Conservation (phyloP, 495 filamentous ascomycete species). For the Xylaria intraflava region DNA sequence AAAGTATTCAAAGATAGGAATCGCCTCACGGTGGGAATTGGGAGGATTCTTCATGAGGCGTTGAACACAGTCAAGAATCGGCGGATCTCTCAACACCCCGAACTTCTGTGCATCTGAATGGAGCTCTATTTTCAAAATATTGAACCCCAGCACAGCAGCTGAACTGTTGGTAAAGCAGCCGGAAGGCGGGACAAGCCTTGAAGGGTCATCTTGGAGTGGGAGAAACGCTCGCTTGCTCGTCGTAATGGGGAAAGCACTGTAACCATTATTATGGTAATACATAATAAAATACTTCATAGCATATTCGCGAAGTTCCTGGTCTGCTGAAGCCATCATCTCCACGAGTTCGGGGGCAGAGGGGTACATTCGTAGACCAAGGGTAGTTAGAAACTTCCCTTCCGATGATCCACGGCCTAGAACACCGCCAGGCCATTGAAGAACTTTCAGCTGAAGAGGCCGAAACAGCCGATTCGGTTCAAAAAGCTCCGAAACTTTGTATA, state of each 20-base stretch:
- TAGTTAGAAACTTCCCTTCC: slow-evolving; percentile 66
- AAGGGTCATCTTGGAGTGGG: slow-evolving; percentile 59
- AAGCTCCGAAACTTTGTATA: slow-evolving; percentile 76
- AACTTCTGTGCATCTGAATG: slow-evolving; percentile 72
- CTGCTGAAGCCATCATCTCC: slow-evolving; percentile 62
- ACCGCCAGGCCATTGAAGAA: slow-evolving; percentile 78
- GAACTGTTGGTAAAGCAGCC: slow-evolving; percentile 77
- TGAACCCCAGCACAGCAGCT: slow-evolving; percentile 69
- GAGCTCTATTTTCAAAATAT: slow-evolving; percentile 65
- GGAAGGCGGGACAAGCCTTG: slow-evolving; percentile 58
- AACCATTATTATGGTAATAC: slow-evolving; percentile 70
- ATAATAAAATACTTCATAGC: slow-evolving; percentile 77
- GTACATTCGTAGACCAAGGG: slow-evolving; percentile 61
- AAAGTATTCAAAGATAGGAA: slow-evolving; percentile 72
- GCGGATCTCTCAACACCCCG: slow-evolving; percentile 73
- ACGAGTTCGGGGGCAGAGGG: slow-evolving; percentile 67
- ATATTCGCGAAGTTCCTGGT: slow-evolving; percentile 51
- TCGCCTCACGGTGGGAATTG: slow-evolving; percentile 53
- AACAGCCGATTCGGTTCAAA: slow-evolving; percentile 74
- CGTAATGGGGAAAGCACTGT: slow-evolving; percentile 53
- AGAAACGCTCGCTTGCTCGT: slow-evolving; percentile 58
- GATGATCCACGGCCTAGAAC: slow-evolving; percentile 51
- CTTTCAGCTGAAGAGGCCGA: slow-evolving; percentile 59
- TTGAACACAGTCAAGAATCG: slow-evolving; percentile 65
- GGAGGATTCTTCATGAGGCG: slow-evolving; percentile 66